Conservation (phyloP, 192 early-diverging fungal species). For the Umbelopsis vinacea region DNA sequence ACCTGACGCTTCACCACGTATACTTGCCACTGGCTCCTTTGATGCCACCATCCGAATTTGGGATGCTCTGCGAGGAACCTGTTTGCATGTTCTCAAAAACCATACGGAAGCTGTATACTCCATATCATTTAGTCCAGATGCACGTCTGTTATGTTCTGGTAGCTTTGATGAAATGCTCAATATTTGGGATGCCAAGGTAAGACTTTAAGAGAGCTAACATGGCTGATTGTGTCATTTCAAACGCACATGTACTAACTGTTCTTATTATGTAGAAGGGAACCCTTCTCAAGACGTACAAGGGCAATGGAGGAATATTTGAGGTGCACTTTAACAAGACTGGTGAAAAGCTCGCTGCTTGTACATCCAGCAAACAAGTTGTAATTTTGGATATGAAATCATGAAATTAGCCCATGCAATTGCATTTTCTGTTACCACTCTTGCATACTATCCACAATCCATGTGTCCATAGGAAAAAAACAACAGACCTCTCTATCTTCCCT, state of each 20-base stretch:
- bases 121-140: constrained; percentile 79
- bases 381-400: constrained; percentile 40
- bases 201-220: not conserved
- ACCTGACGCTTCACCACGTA: constrained; percentile 41
- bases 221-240: too few relatives aligned
- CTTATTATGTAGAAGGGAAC: constrained; percentile 44
- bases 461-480: not conserved
- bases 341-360: constrained; percentile 59
- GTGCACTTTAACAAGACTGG: constrained; percentile 63
- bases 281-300: constrained; percentile 57
- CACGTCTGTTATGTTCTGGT: constrained; percentile 73
- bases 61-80: constrained; percentile 74
- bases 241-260: not conserved
- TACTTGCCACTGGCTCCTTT: constrained; percentile 78
- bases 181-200: constrained; percentile 72
- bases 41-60: constrained; percentile 85
- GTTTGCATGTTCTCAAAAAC: constrained; percentile 68
- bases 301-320: constrained; percentile 63
- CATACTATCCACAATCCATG: not conserved
- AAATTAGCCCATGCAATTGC: not conserved
- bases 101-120: constrained; percentile 75
- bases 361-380: constrained; percentile 53
- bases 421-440: not conserved
- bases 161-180: constrained; percentile 79
- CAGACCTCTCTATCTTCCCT: not conserved